phyloP scores from a whole-genome alignment of 371 early-diverging fungal genomes.

The Mortierella sp. region DNA sequence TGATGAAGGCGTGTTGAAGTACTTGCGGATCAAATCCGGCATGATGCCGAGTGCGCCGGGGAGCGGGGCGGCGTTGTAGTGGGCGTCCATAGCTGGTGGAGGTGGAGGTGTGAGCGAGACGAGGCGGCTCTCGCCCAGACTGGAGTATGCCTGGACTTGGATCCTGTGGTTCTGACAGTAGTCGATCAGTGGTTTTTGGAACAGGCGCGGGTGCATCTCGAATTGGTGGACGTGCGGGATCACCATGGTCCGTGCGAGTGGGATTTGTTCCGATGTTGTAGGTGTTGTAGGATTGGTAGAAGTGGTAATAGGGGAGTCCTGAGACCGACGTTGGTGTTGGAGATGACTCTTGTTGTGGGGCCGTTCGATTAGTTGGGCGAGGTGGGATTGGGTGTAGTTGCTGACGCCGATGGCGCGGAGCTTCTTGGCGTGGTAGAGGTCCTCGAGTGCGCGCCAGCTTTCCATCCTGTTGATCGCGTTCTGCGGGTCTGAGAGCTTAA shows the following conservation, averaged over 20 bases:
- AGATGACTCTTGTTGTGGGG: conserved; percentile 23
- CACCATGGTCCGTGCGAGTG: conserved; percentile 38
- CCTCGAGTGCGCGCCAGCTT: conserved; percentile 83
- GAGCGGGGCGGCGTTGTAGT: conserved; percentile 24
- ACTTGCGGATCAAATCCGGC: conserved; percentile 56
- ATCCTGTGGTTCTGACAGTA: conserved; percentile 70
- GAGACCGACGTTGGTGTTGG: conserved; percentile 35
- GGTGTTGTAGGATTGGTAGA: background rate
- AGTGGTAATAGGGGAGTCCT: background rate
- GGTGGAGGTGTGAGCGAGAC: conserved; percentile 58
- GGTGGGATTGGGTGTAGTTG: conserved; percentile 80
- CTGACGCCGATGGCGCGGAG: conserved; percentile 85
- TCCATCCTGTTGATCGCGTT: conserved; percentile 64
- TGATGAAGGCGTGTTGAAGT: conserved; percentile 19
- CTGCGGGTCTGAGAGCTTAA: conserved; percentile 58
- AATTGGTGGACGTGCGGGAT: conserved; percentile 80
- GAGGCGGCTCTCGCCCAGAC: conserved; percentile 88
- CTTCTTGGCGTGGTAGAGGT: conserved; percentile 64
- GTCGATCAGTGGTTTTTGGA: conserved; percentile 65
- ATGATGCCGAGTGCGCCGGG: conserved; percentile 36
- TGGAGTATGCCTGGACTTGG: conserved; percentile 89
- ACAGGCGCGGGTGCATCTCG: conserved; percentile 79
- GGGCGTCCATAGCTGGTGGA: conserved; percentile 19
- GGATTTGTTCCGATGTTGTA: background rate
- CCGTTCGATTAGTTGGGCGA: conserved; percentile 66